Base-by-base conservation (phyloP, 2,329 filamentous ascomycete species). In the Diaporthe citrichinensis region DNA sequence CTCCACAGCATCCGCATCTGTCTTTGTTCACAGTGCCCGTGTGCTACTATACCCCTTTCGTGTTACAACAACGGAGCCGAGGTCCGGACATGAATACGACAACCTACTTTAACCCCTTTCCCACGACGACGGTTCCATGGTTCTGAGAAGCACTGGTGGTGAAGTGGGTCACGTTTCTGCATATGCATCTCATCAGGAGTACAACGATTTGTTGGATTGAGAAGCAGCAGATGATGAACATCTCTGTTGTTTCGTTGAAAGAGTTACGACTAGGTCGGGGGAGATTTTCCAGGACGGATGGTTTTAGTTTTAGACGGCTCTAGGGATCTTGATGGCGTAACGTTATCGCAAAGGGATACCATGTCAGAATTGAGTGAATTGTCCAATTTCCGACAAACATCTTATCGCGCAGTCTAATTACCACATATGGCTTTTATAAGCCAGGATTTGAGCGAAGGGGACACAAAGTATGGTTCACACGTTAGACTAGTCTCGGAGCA, bases 151-250 rank as follows among this genome's bases (percentile, higher is more conserved):
- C 14, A 39, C n/a, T 51, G 57, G 55, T 39, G 49, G 65, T 23
- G 65, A 28, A 41, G 4, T 2, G 12, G 41, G 65, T 15, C 31
- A 39, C 8, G 25, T 55, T 69, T 53, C 49, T 69, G 65, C 65
- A 69, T 69, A 62, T 62, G 71, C 57, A 72, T 72, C 57, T 72
- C 58, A 59, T 44, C 59, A 65, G 71, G 71, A 73, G 58, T 73
- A 65, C 36, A 36, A 55, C 44, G 25, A 73, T 17, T 46, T 65
- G 59, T 73, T 55, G 59, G 71, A 65, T 36, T 53, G 46, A 55
- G 61, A 44, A 14, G 23, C 49, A 34, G 36, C 17, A 73, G 44
- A 34, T 36, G n/a, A n/a, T 44, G 69, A 8, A 39, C 8, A 49
- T 59, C 31, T 53, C 31, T 36, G 17, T 4, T 69, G 49, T 55